phyloP scores from a whole-genome alignment of 306 rosid genomes.

The Malus sieversii region DNA sequence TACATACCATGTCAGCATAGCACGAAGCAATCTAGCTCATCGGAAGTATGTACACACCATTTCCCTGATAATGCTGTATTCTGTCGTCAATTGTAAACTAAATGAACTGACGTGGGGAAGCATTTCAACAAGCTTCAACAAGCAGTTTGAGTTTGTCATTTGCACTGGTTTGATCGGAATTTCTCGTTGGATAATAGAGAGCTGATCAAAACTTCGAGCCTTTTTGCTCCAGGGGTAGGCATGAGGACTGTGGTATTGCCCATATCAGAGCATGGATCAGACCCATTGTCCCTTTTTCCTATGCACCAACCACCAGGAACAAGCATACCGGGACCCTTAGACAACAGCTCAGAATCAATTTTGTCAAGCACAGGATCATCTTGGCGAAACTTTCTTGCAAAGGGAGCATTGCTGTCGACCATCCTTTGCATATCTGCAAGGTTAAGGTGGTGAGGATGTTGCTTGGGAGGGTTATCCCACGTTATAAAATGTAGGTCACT shows the following conservation, averaged over 20 bases:
- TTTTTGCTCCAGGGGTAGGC: conserved; percentile 70
- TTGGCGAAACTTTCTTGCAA: conserved; percentile 77
- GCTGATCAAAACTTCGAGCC: conserved; percentile 66
- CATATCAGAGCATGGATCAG: conserved; percentile 63
- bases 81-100: conserved; percentile 27
- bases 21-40: conserved; percentile 19
- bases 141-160: conserved; percentile 32
- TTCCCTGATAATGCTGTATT: conserved; percentile 28
- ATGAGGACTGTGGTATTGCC: conserved; percentile 59
- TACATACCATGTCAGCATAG: conserved; percentile 36
- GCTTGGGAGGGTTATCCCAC: conserved; percentile 99
- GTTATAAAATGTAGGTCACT: conserved; percentile 88
- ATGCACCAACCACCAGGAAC: conserved; percentile 98
- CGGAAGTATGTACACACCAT: conserved; percentile 17
- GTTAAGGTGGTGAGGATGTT: conserved; percentile 91
- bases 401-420: conserved; percentile 81
- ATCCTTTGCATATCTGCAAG: conserved; percentile 54
- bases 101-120: conserved; percentile 19
- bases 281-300: conserved; percentile 70
- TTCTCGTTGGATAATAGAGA: conserved; percentile 57
- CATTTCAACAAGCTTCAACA: conserved; percentile 23
- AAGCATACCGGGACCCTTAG: conserved; percentile 53
- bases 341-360: conserved; percentile 64
- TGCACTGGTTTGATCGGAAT: conserved; percentile 80
- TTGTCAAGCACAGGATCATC: conserved; percentile 75